phyloP scores from a whole-genome alignment of 352 stramenopile genomes.

The Pythium brachiatum region DNA sequence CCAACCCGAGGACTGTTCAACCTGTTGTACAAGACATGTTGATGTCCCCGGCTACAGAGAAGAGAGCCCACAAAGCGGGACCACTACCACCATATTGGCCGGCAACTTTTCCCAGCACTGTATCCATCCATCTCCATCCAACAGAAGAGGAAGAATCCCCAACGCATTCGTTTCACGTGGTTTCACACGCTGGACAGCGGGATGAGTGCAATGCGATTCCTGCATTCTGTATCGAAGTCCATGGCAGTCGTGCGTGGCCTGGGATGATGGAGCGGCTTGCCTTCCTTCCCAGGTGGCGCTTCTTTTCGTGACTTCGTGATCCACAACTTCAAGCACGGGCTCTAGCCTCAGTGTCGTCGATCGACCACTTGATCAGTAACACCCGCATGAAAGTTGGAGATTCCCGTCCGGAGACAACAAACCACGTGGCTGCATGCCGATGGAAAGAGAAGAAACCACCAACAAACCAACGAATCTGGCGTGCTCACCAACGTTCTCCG shows the following conservation, averaged over 20 bases:
- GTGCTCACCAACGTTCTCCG: background rate
- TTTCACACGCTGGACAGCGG: background rate
- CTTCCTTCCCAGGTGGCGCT: background rate
- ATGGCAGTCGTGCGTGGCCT: conserved; percentile 1
- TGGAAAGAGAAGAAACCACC: background rate
- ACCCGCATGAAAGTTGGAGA: background rate
- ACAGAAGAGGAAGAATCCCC: background rate
- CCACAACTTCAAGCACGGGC: background rate
- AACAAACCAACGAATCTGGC: conserved; percentile 1
- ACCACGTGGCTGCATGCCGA: background rate
- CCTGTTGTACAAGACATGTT: too few relatives aligned
- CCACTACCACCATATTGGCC: background rate
- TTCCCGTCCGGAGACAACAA: background rate
- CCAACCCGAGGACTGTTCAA: too few relatives aligned
- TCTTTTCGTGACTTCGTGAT: conserved; percentile 3
- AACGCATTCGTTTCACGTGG: background rate
- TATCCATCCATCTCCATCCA: background rate
- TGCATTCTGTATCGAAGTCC: background rate
- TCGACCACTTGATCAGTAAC: background rate
- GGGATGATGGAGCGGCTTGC: background rate
- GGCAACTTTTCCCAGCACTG: background rate
- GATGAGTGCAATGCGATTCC: background rate
- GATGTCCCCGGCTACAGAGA: background rate
- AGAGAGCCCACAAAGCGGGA: conserved; percentile 1
- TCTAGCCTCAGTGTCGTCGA: background rate